Evolutionary conservation across 352 stramenopile species (phyloP).

Genomic region (Phytophthora brassicae): DNA sequence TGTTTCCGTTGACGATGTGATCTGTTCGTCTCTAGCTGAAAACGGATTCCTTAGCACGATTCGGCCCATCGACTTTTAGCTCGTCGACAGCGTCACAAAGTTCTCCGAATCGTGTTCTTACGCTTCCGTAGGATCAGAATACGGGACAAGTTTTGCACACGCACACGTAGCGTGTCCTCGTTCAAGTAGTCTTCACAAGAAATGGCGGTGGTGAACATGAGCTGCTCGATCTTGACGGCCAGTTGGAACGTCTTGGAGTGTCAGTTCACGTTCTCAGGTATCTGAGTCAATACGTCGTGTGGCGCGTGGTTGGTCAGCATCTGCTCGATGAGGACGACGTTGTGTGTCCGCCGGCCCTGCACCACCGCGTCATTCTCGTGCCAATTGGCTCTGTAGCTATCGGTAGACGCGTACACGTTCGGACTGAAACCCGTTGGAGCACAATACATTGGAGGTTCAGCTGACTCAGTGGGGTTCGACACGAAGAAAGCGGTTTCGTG

Average conservation of each 20-base stretch:
- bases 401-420: slow-evolving; percentile 9
- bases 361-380: slow-evolving; percentile 27
- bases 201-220: slow-evolving; percentile 53
- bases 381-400: slow-evolving; percentile 21
- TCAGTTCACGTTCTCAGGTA: slow-evolving; percentile 62
- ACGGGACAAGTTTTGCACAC: slow-evolving; percentile 52
- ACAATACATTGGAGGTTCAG: background rate
- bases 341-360: slow-evolving; percentile 42
- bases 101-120: slow-evolving; percentile 49
- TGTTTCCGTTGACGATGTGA: no score
- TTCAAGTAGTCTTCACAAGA: slow-evolving; percentile 61
- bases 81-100: slow-evolving; percentile 30
- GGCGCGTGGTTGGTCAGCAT: slow-evolving; percentile 57
- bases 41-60: no score
- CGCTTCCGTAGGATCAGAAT: slow-evolving; percentile 54
- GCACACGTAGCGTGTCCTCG: slow-evolving; percentile 47
- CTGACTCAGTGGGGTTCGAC: slow-evolving; percentile 3
- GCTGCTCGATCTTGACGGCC: slow-evolving; percentile 60
- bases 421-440: slow-evolving; percentile 3
- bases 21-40: background rate
- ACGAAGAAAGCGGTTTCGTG: slow-evolving; percentile 20
- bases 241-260: slow-evolving; percentile 63
- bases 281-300: slow-evolving; percentile 57
- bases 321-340: slow-evolving; percentile 53
- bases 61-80: background rate